A percentile compares a stretch with the other conserved stretches of the same genome.
Evolutionary conservation across 2,329 filamentous ascomycete genomes (phyloP).

Genomic region (Zasmidium citrigriseum): DNA sequence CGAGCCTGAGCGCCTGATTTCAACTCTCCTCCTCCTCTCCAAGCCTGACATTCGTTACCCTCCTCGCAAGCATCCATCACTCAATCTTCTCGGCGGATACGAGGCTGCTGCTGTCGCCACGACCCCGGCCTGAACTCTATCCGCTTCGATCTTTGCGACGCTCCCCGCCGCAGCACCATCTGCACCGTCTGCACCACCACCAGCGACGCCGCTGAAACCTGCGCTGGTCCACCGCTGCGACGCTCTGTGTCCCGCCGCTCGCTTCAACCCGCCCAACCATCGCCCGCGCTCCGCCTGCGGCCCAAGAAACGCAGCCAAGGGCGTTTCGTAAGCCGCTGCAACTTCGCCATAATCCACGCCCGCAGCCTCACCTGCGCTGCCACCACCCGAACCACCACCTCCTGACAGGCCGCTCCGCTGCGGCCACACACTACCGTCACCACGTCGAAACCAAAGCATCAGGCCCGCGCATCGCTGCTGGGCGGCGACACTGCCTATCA

Average conservation of each 20-base stretch:
- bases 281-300: background rate
- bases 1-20: too few relatives aligned
- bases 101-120: background rate
- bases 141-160: background rate
- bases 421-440: slow-evolving; percentile 32
- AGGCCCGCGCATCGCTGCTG: slow-evolving; percentile 60
- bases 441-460: slow-evolving; percentile 53
- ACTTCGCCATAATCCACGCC: background rate
- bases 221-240: background rate
- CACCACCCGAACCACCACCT: background rate
- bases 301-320: background rate
- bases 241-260: background rate
- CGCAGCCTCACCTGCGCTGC: slow-evolving; percentile 4
- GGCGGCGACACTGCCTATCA: slow-evolving; percentile 45
- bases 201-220: background rate
- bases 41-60: too few relatives aligned
- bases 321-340: background rate
- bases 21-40: too few relatives aligned
- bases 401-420: slow-evolving; percentile 24
- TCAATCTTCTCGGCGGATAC: too few relatives aligned
- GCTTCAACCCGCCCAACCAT: background rate
- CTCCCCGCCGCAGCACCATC: background rate
- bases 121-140: background rate
- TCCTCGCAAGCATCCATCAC: too few relatives aligned
- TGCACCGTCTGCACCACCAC: background rate